These are phyloP conservation scores for Sorghum bicolor DNA, from an alignment of 176 grass and related monocot species.

Conservation along the genomic window DNA sequence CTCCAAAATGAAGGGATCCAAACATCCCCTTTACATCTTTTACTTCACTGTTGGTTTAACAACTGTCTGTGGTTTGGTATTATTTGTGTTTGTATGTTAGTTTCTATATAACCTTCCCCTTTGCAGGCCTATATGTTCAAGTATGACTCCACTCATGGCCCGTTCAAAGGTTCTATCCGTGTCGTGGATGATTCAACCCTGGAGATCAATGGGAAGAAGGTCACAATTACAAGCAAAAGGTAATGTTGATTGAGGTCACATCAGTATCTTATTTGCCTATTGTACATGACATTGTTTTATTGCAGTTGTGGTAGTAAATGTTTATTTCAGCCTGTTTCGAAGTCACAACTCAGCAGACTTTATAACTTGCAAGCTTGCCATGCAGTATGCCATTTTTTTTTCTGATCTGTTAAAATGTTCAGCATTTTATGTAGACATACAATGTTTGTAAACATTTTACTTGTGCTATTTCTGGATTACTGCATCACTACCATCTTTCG, in stretches of 20 bases:
- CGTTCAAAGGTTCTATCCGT: conserved; percentile 76
- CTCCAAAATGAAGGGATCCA: too few relatives aligned
- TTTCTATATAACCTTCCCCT: not conserved
- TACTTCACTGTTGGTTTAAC: not conserved
- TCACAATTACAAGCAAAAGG: conserved; percentile 89
- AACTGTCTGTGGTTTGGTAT: not conserved
- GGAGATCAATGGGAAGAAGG: conserved; percentile 91
- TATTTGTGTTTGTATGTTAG: not conserved
- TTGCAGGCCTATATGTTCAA: conserved; percentile 98
- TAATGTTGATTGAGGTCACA: conserved; percentile 26
- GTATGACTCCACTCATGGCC: conserved; percentile 93
- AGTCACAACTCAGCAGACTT: not conserved
- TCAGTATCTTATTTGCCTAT: not conserved
- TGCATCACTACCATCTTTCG: not conserved
- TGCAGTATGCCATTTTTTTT: not conserved
- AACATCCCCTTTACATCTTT: too few relatives aligned
- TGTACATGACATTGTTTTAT: not conserved
- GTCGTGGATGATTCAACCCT: conserved; percentile 75
- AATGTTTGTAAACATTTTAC: not conserved
- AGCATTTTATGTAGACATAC: not conserved
- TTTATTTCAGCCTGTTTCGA: not conserved
- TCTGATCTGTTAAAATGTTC: not conserved
- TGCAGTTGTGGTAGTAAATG: conserved; percentile 9
- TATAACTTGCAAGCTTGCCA: not conserved
- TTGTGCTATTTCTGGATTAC: not conserved